Conservation (phyloP, 208 protist genomes). For the Phytomonas francai region DNA sequence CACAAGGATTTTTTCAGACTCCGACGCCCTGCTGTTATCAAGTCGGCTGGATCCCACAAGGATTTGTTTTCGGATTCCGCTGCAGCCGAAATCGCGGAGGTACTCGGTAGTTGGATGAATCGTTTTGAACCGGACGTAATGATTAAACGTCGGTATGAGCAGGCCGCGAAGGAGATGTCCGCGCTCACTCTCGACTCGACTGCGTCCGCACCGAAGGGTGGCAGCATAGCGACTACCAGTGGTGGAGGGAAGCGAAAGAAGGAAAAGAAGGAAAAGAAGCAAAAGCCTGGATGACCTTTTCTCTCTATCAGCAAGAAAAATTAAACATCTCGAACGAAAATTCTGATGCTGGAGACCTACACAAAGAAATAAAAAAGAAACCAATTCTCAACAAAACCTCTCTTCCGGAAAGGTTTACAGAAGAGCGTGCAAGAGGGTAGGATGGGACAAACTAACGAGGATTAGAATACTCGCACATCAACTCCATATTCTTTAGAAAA, state of each 20-base stretch:
- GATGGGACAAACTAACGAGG: background rate
- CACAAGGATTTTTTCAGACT: slow-evolving; percentile 79
- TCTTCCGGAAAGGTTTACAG: too few relatives aligned
- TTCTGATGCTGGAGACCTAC: too few relatives aligned
- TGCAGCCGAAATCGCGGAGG: slow-evolving; percentile 52
- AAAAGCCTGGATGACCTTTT: slow-evolving; percentile 59
- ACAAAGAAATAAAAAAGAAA: background rate
- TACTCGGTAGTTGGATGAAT: slow-evolving; percentile 59
- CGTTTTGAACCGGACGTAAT: slow-evolving; percentile 75
- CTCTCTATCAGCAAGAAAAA: too few relatives aligned
- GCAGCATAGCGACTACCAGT: slow-evolving; percentile 7
- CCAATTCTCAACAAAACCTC: too few relatives aligned
- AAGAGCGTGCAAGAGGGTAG: too few relatives aligned
- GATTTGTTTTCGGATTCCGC: slow-evolving; percentile 40
- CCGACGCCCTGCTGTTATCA: slow-evolving; percentile 49
- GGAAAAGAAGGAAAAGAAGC: slow-evolving; percentile 72
- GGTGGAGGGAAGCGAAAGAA: slow-evolving; percentile 23
- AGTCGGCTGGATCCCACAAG: slow-evolving; percentile 41
- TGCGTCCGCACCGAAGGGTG: slow-evolving; percentile 6
- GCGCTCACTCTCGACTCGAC: slow-evolving; percentile 41
- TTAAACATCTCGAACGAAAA: too few relatives aligned
- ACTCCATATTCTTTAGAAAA: background rate
- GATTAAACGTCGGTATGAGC: slow-evolving; percentile 63
- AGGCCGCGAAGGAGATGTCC: slow-evolving; percentile 71
- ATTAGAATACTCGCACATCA: background rate